A percentile compares a stretch with the other conserved stretches of the same genome.
These are phyloP conservation scores for Hevea brasiliensis DNA, from an alignment of 345 rosid species.

Conservation along the genomic window DNA sequence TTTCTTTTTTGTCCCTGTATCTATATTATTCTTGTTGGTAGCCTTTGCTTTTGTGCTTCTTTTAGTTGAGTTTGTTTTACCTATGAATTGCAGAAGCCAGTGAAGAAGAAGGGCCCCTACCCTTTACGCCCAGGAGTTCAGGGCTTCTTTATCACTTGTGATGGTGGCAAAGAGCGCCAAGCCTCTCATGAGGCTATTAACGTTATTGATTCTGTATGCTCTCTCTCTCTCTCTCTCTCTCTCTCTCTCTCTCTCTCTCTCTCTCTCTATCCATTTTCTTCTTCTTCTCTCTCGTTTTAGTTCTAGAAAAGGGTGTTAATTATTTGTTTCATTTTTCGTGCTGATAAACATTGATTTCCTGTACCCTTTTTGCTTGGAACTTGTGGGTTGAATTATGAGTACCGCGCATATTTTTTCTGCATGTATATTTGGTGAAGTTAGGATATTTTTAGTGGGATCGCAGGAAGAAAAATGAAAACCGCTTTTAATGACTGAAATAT, in stretches of 20 bases:
- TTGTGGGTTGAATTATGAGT: neutral
- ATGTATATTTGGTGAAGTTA: too few species aligned
- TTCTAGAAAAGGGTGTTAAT: neutral
- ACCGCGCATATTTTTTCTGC: neutral
- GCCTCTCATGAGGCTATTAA: constrained; percentile 80
- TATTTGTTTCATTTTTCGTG: neutral
- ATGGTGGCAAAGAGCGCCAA: constrained; percentile 89
- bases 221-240: neutral
- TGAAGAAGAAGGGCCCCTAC: constrained; percentile 81
- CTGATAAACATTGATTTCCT: neutral
- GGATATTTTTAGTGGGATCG: neutral
- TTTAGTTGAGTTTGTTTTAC: neutral
- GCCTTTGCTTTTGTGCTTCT: too few species aligned
- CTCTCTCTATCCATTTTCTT: neutral
- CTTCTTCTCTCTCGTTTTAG: too few species aligned
- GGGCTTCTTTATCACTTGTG: constrained; percentile 93
- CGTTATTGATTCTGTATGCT: constrained; percentile 79
- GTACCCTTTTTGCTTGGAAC: neutral
- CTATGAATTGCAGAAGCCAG: constrained; percentile 53
- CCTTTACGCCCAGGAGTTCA: constrained; percentile 82
- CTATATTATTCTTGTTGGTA: neutral
- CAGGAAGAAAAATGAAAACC: neutral
- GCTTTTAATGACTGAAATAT: neutral
- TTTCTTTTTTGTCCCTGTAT: neutral
- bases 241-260: neutral